Evolutionary conservation across 768 basidiomycete genomes (phyloP), one percentile per base, ranked within the genome.

Genomic region (Leccinum aurantiacum): DNA sequence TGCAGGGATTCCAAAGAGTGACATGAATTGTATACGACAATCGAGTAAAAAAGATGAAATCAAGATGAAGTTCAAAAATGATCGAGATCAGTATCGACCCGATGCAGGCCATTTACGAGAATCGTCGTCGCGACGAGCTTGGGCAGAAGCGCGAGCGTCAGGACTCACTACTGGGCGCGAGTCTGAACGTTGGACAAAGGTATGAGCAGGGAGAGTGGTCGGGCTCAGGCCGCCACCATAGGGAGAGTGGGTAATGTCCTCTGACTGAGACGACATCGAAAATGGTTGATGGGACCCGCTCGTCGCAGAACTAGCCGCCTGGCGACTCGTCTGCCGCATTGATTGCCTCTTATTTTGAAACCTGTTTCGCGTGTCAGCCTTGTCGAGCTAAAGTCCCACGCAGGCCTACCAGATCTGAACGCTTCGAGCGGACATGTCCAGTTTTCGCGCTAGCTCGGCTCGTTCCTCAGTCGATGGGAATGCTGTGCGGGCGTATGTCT

Each of bases 391-490:
- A 64, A 41, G 49, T 63, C 49, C 54, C 53, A 52, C 46, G 53
- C 22, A 55, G 44, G 66, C 78, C 66, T 71, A 91, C 91, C 91
- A 93, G 58, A 93, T 93, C 72, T 93, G 91, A 59, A 93, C 91
- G 64, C 89, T 91, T 63, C 91, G 78, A 44, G 91, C 83, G 51
- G 89, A 86, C 91, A 93, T 93, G 64, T 89, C 90, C 61, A 93
- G 77, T 65, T 83, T 78, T 63, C 86, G 89, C 14, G 91, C 91
- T 53, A 93, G 75, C 33, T 84, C 84, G 38, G 83, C 79, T n/a
- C 91, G 85, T 72, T 93, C 91, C 71, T 92, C 91, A 10, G 91
- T 93, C 14, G 91, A 91, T 22, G 91, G 91, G 67, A 93, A 93
- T 17, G 91, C 90, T 3, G 91, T 93, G 60, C 91, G 84, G 63